phyloP scores from a whole-genome alignment of 2,329 filamentous ascomycete species.

The Zymoseptoria passerinii region DNA sequence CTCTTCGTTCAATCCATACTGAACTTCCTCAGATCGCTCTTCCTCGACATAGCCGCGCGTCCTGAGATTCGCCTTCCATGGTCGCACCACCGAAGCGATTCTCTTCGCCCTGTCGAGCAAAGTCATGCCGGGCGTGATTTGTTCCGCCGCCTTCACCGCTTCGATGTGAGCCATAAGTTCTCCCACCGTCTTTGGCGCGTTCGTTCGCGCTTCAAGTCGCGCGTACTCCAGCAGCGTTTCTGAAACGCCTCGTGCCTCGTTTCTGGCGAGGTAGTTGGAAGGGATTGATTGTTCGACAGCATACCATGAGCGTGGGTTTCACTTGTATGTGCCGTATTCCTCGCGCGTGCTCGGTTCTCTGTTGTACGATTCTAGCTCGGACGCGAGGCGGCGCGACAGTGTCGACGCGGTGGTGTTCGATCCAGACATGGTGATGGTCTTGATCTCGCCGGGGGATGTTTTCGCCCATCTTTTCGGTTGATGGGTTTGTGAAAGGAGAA shows the following conservation, averaged over 20 bases:
- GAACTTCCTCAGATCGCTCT: too few relatives aligned
- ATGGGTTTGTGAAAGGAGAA: too few relatives aligned
- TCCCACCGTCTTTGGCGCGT: background rate
- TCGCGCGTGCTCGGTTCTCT: background rate
- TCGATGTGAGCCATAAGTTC: background rate
- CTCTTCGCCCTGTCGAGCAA: background rate
- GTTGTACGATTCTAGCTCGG: background rate
- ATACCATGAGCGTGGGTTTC: background rate
- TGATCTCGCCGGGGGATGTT: too few relatives aligned
- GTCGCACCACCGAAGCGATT: background rate
- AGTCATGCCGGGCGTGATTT: background rate
- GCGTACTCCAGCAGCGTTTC: background rate
- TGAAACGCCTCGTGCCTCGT: background rate
- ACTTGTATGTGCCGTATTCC: background rate
- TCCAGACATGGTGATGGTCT: too few relatives aligned
- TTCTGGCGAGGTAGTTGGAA: background rate
- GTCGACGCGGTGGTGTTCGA: too few relatives aligned
- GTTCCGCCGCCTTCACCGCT: background rate
- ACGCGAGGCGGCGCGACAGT: too few relatives aligned
- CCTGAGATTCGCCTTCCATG: too few relatives aligned
- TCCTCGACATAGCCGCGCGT: too few relatives aligned
- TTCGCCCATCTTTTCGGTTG: too few relatives aligned
- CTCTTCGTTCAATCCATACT: too few relatives aligned
- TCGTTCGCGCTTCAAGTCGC: background rate
- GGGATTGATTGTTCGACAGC: background rate